Evolutionary conservation across 441 rosid species (phyloP).

Genomic region (Raphanus hybrid): DNA sequence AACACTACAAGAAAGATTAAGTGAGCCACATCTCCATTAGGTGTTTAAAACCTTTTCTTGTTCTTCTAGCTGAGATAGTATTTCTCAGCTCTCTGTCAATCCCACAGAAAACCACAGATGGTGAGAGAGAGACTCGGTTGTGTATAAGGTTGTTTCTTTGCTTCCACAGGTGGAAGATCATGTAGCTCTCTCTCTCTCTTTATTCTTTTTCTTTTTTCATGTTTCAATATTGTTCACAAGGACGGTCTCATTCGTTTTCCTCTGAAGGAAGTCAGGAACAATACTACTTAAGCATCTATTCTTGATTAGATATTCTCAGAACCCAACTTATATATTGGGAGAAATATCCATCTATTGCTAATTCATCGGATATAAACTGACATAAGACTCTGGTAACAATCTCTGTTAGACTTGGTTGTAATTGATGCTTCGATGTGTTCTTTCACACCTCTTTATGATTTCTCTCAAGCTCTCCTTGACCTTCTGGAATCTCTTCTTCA

Average conservation of each 20-base stretch:
- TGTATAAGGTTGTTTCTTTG: too few relatives aligned
- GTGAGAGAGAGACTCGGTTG: too few relatives aligned
- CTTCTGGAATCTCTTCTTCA: background rate
- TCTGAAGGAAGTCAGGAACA: background rate
- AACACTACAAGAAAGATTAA: too few relatives aligned
- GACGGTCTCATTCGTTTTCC: background rate
- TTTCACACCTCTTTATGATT: background rate
- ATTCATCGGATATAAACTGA: background rate
- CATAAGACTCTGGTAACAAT: background rate
- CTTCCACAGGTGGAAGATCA: too few relatives aligned
- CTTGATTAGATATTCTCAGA: background rate
- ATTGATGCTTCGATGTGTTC: background rate
- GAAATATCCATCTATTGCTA: conserved; percentile 1
- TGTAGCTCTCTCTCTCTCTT: too few relatives aligned
- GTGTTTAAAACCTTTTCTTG: too few relatives aligned
- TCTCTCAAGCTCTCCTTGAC: background rate
- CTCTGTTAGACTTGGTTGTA: background rate
- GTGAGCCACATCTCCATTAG: too few relatives aligned
- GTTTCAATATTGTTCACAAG: background rate
- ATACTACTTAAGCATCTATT: background rate
- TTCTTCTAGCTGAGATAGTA: too few relatives aligned
- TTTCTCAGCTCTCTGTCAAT: too few relatives aligned
- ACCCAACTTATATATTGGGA: background rate
- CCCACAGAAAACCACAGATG: too few relatives aligned
- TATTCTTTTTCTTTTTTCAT: too few relatives aligned